These are phyloP conservation scores for Vigna nakashimae DNA, from an alignment of 306 rosid genomes.

Conservation along the genomic window DNA sequence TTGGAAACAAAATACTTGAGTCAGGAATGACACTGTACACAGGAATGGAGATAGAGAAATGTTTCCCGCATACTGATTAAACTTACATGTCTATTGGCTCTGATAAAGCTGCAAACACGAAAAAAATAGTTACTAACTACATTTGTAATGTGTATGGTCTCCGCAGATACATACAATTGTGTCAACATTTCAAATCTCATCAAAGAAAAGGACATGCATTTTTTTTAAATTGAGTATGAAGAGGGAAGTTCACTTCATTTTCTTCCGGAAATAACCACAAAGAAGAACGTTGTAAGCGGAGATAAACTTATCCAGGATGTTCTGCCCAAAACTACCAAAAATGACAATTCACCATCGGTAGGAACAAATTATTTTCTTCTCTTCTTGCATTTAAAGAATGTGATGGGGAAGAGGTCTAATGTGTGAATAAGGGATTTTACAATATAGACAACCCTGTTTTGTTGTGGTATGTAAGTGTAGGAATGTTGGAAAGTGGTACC, in stretches of 20 bases:
- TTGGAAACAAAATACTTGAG: conserved; percentile 31
- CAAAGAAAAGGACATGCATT: background rate
- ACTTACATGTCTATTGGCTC: conserved; percentile 93
- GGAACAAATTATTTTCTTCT: conserved; percentile 11
- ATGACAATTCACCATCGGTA: background rate
- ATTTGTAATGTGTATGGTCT: conserved; percentile 2
- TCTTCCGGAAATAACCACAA: conserved; percentile 5
- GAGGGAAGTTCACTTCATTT: background rate
- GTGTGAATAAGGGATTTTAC: too few relatives aligned
- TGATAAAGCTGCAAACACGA: conserved; percentile 67
- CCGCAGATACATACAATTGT: background rate
- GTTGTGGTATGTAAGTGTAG: too few relatives aligned
- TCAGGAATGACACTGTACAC: background rate
- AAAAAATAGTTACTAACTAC: conserved; percentile 18
- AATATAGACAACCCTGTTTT: too few relatives aligned
- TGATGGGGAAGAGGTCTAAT: background rate
- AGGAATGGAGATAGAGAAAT: background rate
- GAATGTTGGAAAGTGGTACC: too few relatives aligned
- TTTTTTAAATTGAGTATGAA: background rate
- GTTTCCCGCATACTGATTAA: background rate
- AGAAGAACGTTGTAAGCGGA: background rate
- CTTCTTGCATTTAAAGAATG: background rate
- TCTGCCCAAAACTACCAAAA: background rate
- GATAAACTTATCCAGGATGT: background rate
- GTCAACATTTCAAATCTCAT: conserved; percentile 2